Base-by-base conservation (phyloP, 306 rosid species). In the Trichosanthes cucumerina region DNA sequence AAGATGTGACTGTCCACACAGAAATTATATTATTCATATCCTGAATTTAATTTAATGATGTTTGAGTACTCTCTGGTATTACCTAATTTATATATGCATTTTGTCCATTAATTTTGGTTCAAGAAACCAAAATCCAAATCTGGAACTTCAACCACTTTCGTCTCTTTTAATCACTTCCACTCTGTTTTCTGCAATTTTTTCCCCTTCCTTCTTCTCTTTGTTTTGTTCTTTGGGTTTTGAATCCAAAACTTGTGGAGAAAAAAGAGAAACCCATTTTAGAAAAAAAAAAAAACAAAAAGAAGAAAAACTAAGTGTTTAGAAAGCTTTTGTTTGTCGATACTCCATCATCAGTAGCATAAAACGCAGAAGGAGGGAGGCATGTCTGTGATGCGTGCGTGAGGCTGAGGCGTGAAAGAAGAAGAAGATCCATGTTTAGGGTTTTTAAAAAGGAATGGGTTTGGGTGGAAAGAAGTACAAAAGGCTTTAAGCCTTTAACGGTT, bases 251-350 rank as follows among this genome's bases (percentile, higher is more conserved):
- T 73, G 60, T 28, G 56, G 43, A 73, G 72, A 15, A 16, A 59
- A 71, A 73, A 46, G 59, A 24, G 54, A 46, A 1, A 47, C 77
- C 77, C 77, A 46, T 73, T 73, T 46, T 49, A 15, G 43, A 15
- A 24, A 71, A 46, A 71, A n/a, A n/a, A n/a, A n/a, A 14, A 34
- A 26, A 71, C 28, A 73, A 28, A 15, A 28, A 15, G 0, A 72
- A 15, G 15, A 33, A 34, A 23, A 4, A 39, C 5, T 3, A 1
- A 50, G 1, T 15, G 28, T 21, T 11, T 6, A 16, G 8, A 73
- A 49, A 73, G 77, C 77, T 73, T 15, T 73, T 46, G 60, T 73
- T 47, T 73, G 77, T 73, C 57, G 23, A 41, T 68, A 10, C 18
- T 24, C 19, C 50, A 10, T 68, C 21, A 36, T 36, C 73, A 34